phyloP scores from a whole-genome alignment of 345 rosid species.

The Geranium rotundifolium region DNA sequence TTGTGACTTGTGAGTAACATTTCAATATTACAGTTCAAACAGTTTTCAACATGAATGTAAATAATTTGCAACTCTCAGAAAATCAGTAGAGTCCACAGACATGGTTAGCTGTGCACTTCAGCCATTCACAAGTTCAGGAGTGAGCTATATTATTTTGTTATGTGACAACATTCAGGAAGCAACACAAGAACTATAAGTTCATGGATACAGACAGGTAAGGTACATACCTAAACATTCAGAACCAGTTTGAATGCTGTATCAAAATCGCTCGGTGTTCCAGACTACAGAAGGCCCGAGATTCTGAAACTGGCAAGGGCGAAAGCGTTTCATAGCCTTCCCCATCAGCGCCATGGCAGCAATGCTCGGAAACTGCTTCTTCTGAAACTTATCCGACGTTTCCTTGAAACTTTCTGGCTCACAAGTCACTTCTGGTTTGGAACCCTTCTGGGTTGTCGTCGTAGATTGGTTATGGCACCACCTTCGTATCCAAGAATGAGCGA shows the following conservation, averaged over 20 bases:
- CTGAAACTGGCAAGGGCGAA: constrained; percentile 43
- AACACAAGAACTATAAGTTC: background rate
- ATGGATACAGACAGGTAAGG: background rate
- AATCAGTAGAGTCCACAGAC: too few relatives aligned
- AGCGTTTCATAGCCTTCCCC: constrained; percentile 74
- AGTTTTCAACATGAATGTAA: too few relatives aligned
- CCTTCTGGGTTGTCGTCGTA: constrained; percentile 12
- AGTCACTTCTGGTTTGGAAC: constrained; percentile 12
- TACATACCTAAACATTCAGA: background rate
- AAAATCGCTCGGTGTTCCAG: constrained; percentile 42
- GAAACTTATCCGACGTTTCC: constrained; percentile 14
- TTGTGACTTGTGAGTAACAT: too few relatives aligned
- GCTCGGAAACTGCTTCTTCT: constrained; percentile 69
- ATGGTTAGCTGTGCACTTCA: too few relatives aligned
- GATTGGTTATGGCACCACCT: constrained; percentile 51
- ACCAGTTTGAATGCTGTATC: background rate
- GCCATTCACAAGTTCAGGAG: too few relatives aligned
- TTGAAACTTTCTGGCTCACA: constrained; percentile 35
- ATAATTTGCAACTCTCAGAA: too few relatives aligned
- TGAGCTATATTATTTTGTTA: too few relatives aligned
- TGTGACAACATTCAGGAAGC: too few relatives aligned
- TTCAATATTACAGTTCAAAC: too few relatives aligned
- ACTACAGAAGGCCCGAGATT: constrained; percentile 39
- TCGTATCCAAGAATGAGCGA: constrained; percentile 50
- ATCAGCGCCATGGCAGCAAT: constrained; percentile 93